phyloP scores from a whole-genome alignment of 2,329 filamentous ascomycete species.

The Venturia carpophila region DNA sequence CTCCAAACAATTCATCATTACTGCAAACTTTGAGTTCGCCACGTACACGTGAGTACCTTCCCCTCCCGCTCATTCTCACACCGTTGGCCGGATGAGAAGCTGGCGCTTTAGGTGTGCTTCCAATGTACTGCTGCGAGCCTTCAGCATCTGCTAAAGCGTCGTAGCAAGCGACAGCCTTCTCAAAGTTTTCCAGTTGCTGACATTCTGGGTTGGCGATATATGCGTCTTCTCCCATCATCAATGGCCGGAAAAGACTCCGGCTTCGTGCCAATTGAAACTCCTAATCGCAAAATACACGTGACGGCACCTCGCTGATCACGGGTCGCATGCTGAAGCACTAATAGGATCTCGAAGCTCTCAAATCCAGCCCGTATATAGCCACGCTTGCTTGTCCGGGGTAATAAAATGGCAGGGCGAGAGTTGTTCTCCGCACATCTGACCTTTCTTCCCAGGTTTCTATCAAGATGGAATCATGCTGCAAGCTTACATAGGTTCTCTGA shows the following conservation, averaged over 20 bases:
- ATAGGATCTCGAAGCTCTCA: not conserved
- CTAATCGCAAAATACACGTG: not conserved
- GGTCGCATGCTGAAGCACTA: not conserved
- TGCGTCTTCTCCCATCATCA: not conserved
- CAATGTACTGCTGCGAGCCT: not conserved
- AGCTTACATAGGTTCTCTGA: not conserved
- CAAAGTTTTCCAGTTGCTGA: not conserved
- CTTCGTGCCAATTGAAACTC: not conserved
- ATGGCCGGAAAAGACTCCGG: not conserved
- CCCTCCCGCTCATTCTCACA: not conserved
- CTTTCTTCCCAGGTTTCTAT: not conserved
- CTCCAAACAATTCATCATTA: not conserved
- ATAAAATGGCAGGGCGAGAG: not conserved
- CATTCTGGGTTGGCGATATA: not conserved
- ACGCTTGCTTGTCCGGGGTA: not conserved
- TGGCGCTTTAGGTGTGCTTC: not conserved
- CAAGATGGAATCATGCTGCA: not conserved
- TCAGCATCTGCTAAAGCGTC: too few species aligned
- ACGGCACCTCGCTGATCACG: not conserved
- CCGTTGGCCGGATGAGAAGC: not conserved
- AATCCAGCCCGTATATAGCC: not conserved
- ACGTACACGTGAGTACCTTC: slow-evolving; percentile 8
- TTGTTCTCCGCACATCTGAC: not conserved
- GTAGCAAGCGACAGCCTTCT: too few species aligned
- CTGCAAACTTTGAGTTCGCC: not conserved